Percentiles rank a stretch among this genome's conserved stretches.
These are phyloP conservation scores for Citrus glauca DNA, from an alignment of 345 rosid genomes.

Conservation along the genomic window DNA sequence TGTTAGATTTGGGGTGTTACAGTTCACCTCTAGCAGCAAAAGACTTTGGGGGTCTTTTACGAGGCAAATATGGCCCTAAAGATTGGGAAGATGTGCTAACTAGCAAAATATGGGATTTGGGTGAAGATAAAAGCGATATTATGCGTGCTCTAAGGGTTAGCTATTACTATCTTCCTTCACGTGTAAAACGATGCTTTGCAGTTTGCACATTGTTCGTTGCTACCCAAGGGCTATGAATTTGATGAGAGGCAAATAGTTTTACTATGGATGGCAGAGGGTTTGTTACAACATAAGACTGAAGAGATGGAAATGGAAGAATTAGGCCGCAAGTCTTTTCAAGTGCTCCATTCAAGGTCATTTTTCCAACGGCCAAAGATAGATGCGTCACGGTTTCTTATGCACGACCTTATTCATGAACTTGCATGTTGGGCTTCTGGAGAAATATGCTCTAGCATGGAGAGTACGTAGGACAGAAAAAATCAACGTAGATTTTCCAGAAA, in stretches of 20 bases:
- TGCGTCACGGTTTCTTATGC: neutral
- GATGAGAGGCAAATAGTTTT: neutral
- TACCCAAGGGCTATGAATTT: constrained; percentile 8
- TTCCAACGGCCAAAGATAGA: too few relatives aligned
- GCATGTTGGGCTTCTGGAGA: neutral
- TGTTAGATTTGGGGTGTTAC: too few relatives aligned
- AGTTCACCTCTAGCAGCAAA: constrained; percentile 1
- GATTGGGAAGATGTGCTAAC: neutral
- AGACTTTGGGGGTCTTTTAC: neutral
- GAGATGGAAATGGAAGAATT: too few relatives aligned
- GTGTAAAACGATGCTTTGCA: constrained; percentile 10
- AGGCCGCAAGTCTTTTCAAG: too few relatives aligned
- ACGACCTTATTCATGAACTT: neutral
- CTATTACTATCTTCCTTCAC: neutral
- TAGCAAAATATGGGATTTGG: neutral
- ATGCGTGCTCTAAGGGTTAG: neutral
- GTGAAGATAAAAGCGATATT: neutral
- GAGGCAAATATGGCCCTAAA: neutral
- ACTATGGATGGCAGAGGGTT: too few relatives aligned
- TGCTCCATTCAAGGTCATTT: too few relatives aligned
- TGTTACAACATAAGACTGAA: too few relatives aligned
- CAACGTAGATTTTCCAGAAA: neutral
- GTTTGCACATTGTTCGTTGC: neutral
- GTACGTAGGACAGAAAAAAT: neutral
- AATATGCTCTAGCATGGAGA: neutral